Percentiles rank a stretch among this genome's conserved stretches.
phyloP scores from a whole-genome alignment of 116 monocot species.

The Trichopus zeylanicus region DNA sequence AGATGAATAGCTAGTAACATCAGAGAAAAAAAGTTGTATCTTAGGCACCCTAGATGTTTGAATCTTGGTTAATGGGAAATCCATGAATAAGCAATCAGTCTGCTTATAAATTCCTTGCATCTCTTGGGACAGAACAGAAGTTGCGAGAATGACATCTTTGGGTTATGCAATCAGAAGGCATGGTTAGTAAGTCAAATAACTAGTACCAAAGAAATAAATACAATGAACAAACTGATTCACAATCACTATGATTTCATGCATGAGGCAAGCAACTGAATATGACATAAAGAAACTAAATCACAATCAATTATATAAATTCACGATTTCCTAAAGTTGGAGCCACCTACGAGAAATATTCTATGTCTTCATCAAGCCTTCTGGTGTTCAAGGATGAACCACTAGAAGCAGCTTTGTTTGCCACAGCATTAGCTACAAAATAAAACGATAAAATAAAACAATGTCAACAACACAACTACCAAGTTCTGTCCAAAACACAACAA shows the following conservation, averaged over 20 bases:
- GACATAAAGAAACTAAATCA: background rate
- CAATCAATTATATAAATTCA: background rate
- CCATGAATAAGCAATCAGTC: background rate
- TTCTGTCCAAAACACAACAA: background rate
- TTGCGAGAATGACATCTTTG: no score
- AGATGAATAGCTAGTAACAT: no score
- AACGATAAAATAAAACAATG: background rate
- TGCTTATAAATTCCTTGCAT: background rate
- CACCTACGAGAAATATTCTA: constrained; percentile 88
- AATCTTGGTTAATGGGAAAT: no score
- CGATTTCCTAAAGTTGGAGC: background rate
- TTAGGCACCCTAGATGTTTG: no score
- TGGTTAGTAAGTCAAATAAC: no score
- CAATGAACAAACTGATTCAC: background rate
- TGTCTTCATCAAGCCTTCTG: constrained; percentile 91
- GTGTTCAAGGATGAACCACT: constrained; percentile 91
- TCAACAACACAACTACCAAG: background rate
- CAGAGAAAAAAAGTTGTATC: no score
- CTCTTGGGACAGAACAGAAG: background rate
- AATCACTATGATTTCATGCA: no score
- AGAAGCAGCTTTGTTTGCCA: constrained; percentile 89
- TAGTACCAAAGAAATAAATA: background rate
- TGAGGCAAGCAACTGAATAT: no score
- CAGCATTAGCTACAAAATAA: constrained; percentile 72
- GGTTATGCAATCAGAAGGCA: no score